Percentiles rank a stretch among this genome's conserved stretches.
Conservation (phyloP, 2,329 filamentous ascomycete species). For the Curvularia eragrostidis region DNA sequence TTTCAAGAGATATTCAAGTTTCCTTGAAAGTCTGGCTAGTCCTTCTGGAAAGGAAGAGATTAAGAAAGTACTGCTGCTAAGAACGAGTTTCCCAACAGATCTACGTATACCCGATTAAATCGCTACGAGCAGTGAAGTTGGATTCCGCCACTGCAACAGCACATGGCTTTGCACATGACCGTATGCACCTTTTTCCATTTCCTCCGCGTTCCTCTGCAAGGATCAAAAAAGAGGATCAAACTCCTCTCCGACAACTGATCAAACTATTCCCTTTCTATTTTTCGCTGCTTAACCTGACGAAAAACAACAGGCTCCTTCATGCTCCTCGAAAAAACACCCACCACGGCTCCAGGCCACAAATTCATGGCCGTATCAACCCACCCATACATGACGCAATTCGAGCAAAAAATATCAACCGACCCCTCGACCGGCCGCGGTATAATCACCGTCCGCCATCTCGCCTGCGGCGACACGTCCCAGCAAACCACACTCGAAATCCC, state of each 20-base stretch:
- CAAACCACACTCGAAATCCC: slow-evolving; percentile 48
- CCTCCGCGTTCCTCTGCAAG: background rate
- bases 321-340: slow-evolving; percentile 50
- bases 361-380: slow-evolving; percentile 54
- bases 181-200: slow-evolving; percentile 19
- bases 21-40: background rate
- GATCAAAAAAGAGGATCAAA: no score
- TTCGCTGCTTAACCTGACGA: background rate
- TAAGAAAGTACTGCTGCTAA: slow-evolving; percentile 1
- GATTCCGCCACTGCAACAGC: slow-evolving; percentile 50
- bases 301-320: slow-evolving; percentile 40
- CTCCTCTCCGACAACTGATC: no score
- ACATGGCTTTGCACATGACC: slow-evolving; percentile 56
- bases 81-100: slow-evolving; percentile 37
- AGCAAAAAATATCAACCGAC: slow-evolving; percentile 42
- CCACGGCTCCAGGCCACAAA: slow-evolving; percentile 33
- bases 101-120: slow-evolving; percentile 58
- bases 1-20: slow-evolving; percentile 1
- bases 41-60: background rate
- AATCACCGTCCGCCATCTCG: slow-evolving; percentile 51
- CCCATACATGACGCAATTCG: slow-evolving; percentile 52
- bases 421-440: slow-evolving; percentile 15
- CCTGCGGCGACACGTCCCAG: slow-evolving; percentile 39
- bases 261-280: no score
- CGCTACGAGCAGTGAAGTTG: slow-evolving; percentile 51